Percentiles rank a stretch among this genome's conserved stretches.
Conservation (phyloP, 768 basidiomycete species). For the Amanita phalloides region DNA sequence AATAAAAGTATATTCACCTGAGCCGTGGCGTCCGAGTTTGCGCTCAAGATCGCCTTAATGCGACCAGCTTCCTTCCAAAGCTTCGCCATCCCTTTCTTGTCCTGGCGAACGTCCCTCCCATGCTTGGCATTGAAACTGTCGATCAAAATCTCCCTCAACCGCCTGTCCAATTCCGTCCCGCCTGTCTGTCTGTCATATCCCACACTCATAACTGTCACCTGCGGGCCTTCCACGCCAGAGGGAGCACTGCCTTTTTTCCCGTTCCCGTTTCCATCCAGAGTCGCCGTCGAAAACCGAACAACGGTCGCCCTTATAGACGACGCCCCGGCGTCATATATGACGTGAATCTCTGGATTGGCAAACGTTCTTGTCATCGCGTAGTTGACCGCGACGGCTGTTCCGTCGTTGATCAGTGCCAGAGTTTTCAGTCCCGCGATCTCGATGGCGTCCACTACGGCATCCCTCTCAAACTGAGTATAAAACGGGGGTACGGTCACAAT, state of each 20-base stretch:
- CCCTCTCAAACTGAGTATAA: constrained; percentile 85
- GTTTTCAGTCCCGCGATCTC: constrained; percentile 84
- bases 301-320: constrained; percentile 71
- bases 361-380: constrained; percentile 96
- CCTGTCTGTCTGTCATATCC: constrained; percentile 72
- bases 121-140: constrained; percentile 66
- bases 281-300: constrained; percentile 48
- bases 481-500: constrained; percentile 86
- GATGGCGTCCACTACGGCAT: constrained; percentile 85
- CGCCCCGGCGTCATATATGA: constrained; percentile 94
- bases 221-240: constrained; percentile 33
- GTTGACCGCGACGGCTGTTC: constrained; percentile 92
- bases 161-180: constrained; percentile 78
- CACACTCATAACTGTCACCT: constrained; percentile 68
- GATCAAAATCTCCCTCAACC: constrained; percentile 71
- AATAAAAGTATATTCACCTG: constrained; percentile 34
- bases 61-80: constrained; percentile 90
- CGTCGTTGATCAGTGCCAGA: constrained; percentile 84
- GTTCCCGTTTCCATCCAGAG: constrained; percentile 15
- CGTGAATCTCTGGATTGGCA: constrained; percentile 66
- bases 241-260: constrained; percentile 35
- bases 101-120: constrained; percentile 54
- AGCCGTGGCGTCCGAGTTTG: constrained; percentile 72
- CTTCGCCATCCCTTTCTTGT: constrained; percentile 84
- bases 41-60: constrained; percentile 87